phyloP scores from a whole-genome alignment of 345 rosid genomes.

The Angophora floribunda region DNA sequence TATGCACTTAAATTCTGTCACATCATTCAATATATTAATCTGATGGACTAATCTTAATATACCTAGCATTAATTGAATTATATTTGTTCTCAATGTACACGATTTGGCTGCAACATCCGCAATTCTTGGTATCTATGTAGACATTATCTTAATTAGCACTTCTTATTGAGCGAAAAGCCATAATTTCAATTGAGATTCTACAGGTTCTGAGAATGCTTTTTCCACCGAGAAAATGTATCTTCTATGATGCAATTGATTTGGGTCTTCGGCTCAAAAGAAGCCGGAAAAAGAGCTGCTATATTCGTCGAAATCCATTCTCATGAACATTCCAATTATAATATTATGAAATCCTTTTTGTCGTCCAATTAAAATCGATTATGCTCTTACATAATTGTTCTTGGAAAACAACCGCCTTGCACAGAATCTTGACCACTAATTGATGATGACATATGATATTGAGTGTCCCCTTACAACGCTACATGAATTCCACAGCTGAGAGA shows the following conservation, averaged over 20 bases:
- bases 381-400: neutral
- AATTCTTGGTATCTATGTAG: neutral
- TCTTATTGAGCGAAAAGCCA: neutral
- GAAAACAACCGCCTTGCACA: neutral
- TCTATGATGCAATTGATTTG: neutral
- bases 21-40: neutral
- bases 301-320: neutral
- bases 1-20: neutral
- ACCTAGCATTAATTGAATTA: neutral
- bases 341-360: neutral
- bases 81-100: neutral
- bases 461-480: neutral
- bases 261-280: neutral
- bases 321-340: neutral
- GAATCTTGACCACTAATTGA: neutral
- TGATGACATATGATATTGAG: neutral
- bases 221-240: neutral
- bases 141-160: neutral
- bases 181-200: neutral
- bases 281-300: neutral
- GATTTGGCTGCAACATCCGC: neutral
- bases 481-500: neutral
- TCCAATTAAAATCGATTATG: neutral
- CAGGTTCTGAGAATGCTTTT: neutral
- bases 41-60: neutral